Base-by-base conservation (phyloP, 2,329 filamentous ascomycete genomes). In the Lecanicillium sp. region DNA sequence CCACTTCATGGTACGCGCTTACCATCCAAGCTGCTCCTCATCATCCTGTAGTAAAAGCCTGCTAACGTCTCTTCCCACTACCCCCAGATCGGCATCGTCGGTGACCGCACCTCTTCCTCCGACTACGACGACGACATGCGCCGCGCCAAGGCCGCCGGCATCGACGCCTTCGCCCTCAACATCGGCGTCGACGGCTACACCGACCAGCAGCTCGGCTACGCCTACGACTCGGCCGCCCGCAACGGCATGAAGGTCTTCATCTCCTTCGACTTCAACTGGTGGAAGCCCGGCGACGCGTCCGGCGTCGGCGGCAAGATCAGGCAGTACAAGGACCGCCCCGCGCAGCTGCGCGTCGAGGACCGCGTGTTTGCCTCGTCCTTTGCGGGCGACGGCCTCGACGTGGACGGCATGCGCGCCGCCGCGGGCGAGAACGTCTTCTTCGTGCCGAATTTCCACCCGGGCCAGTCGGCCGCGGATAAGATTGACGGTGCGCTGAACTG, bases 251-350 rank as follows among this genome's bases (percentile, higher is more conserved):
- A 73, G 48, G 69, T 74, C 11, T 74, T 77, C 46, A 69, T 79
- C 52, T 78, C 75, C 1, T 79, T 79, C 52, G 76, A 79, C 61
- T 78, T 76, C 58, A 75, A 75, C 62, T 71, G 69, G 67, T 74
- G 66, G 60, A 56, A 57, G 5, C 44, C 49, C 6, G 50, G 56
- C 10, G 59, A 73, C 35, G 66, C 67, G 1, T 60, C 58, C 7
- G 62, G 60, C 11, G 67, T 73, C 15, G 74, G 72, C 2, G 56
- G 62, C 37, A 73, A 71, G 55, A 65, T 78, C 48, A 67, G 65
- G 11, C 60, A 71, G 49, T 79, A 75, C 49, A 68, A 63, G 2
- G 58, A 56, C 17, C 59, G 60, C 2, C 58, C 69, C 0, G 72
- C 68, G 1, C 74, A 79, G 55, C 71, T 78, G 30, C 65, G 62